A percentile compares a stretch with the other conserved stretches of the same genome.
phyloP scores from a whole-genome alignment of 164 flowering plant genomes.

The Macadamia integrifolia region DNA sequence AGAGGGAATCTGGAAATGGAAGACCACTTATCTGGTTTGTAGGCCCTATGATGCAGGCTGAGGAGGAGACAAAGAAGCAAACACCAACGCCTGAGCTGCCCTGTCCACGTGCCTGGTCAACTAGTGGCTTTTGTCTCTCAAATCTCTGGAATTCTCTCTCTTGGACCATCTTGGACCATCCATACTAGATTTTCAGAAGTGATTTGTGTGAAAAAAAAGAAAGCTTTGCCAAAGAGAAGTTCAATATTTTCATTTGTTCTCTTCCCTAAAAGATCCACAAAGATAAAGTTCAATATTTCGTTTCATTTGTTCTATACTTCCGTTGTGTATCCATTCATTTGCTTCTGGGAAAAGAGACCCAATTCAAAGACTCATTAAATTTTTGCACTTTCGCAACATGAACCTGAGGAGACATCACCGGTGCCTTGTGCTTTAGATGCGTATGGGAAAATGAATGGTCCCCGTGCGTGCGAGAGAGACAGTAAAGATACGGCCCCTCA shows the following conservation, averaged over 20 bases:
- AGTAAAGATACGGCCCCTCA: too few species aligned
- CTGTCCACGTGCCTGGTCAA: slow-evolving; percentile 17
- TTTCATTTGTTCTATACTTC: background rate
- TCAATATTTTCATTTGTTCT: background rate
- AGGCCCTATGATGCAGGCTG: background rate
- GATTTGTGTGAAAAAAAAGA: background rate
- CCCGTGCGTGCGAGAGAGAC: too few species aligned
- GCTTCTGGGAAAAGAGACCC: background rate
- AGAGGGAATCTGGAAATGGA: background rate
- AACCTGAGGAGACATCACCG: too few species aligned
- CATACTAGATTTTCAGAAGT: background rate
- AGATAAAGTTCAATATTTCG: background rate
- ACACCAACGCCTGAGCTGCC: slow-evolving; percentile 4
- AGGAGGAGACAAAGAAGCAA: slow-evolving; percentile 16
- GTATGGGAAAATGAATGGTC: too few species aligned
- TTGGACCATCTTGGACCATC: slow-evolving; percentile 14
- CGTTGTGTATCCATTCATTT: too few species aligned
- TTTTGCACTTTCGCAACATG: too few species aligned
- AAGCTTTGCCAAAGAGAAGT: background rate
- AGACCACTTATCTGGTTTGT: slow-evolving; percentile 7
- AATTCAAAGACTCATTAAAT: background rate
- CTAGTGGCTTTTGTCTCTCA: slow-evolving; percentile 2
- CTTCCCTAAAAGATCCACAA: background rate
- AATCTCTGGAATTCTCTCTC: slow-evolving; percentile 2
- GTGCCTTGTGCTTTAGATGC: too few species aligned